Percentiles rank a stretch among this genome's conserved stretches.
These are phyloP conservation scores for Suhomyces chickasaworum DNA, from an alignment of 1,139 yeast species.

Conservation along the genomic window DNA sequence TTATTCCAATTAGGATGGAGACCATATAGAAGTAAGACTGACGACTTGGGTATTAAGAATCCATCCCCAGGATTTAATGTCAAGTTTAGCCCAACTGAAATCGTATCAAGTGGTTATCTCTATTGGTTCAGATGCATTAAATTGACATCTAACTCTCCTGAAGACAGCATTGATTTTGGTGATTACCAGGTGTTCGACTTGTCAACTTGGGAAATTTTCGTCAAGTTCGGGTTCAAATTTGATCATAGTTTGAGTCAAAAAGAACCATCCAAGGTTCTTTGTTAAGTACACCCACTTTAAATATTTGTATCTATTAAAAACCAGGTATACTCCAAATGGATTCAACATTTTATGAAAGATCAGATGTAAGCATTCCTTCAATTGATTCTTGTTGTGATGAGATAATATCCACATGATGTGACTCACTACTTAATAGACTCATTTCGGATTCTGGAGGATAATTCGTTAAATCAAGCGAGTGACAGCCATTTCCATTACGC, in stretches of 20 bases:
- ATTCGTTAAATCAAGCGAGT: not conserved
- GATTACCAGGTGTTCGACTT: constrained; percentile 51
- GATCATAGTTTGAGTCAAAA: constrained; percentile 34
- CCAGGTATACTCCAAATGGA: not conserved
- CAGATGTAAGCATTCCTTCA: not conserved
- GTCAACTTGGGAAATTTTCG: constrained; percentile 45
- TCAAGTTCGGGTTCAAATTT: constrained; percentile 42
- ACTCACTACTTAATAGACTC: not conserved
- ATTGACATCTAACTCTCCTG: constrained; percentile 20
- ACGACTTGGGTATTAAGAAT: constrained; percentile 7
- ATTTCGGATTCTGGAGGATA: not conserved
- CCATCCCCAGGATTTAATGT: constrained; percentile 9
- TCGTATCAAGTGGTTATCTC: constrained; percentile 18
- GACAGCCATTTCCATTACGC: not conserved
- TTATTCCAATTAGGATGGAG: constrained; percentile 48
- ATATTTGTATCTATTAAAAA: not conserved
- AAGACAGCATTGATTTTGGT: constrained; percentile 33
- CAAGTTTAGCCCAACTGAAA: constrained; percentile 1
- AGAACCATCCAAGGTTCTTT: constrained; percentile 32
- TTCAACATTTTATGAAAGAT: not conserved
- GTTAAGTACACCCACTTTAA: constrained; percentile 11
- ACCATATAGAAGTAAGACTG: constrained; percentile 32
- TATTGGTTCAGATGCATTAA: constrained; percentile 45
- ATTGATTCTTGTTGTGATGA: not conserved
- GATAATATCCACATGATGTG: not conserved